Evolutionary conservation across 139 green algal genomes (phyloP), one percentile per base, ranked within the genome.

Genomic region (Edaphochlamys debaryana): DNA sequence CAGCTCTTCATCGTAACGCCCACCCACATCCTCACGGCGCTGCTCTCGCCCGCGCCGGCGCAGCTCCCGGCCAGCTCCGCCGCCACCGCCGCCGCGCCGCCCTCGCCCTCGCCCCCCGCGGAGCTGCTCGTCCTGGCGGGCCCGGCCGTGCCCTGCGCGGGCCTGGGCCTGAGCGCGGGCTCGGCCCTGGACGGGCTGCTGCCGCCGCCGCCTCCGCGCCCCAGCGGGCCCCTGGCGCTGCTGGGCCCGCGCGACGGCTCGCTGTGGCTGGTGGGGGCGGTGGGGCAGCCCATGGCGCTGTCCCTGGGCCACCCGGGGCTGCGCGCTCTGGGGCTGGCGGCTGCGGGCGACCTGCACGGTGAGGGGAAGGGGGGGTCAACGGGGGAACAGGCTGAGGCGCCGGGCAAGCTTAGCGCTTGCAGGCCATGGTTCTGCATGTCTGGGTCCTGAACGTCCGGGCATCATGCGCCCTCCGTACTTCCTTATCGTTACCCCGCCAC

Each of bases 1-100:
- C 90, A 93, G 87, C 80, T 93, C 45, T 93, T 87, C 76, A 66
- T 91, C 29, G 58, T 79, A 38, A 91, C 87, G 23, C 79, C 84
- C 73, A 90, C 89, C 7, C 74, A 85, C 69, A 52, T 90, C 40
- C 27, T 88, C 52, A 38, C 70, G 19, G 89, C 79, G 29, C 87
- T 91, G 58, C 71, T 93, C 4, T 23, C 84, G 3, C 79, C 84
- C 48, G 25, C 13, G 8, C 23, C 77, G 77, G 64, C 64, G 41
- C 22, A 20, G 19, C 41, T 82, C 19, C 42, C 64, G 7, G 11
- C 45, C 62, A 67, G 45, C 64, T 22, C 77, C 45, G 30, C 42
- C 25, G 9, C 38, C 38, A 32, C 41, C 30, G 17, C 60, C 23
- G 30, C 75, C 15, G 19, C 67, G 60, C 41, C 75, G 41, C 60